A percentile compares a stretch with the other conserved stretches of the same genome.
Evolutionary conservation across 345 rosid species (phyloP).

Genomic region (Heritiera fomes): DNA sequence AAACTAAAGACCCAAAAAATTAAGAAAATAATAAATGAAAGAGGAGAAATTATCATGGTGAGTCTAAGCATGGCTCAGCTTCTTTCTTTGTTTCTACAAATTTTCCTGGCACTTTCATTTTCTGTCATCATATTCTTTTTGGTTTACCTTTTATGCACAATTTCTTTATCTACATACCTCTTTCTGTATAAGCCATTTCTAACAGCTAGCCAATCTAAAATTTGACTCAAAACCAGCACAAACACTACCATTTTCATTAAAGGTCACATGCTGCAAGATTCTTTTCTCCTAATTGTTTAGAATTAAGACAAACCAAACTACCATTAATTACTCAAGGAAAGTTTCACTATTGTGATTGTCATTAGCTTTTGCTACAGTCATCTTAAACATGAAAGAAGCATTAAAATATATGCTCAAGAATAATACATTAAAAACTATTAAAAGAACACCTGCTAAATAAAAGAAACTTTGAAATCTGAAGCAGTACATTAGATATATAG

Average conservation of each 20-base stretch:
- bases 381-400: background rate
- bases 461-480: background rate
- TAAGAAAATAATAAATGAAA: background rate
- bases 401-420: background rate
- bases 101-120: constrained; percentile 4
- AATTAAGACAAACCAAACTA: background rate
- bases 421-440: background rate
- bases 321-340: background rate
- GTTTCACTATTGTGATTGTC: background rate
- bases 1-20: background rate
- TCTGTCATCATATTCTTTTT: constrained; percentile 14
- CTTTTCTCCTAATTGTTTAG: background rate
- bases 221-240: background rate
- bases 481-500: constrained; percentile 15
- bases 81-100: background rate
- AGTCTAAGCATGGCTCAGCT: no score
- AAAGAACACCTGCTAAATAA: background rate
- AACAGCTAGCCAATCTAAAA: constrained; percentile 11
- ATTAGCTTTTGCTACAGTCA: background rate
- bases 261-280: constrained; percentile 5
- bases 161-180: background rate
- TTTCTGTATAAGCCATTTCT: constrained; percentile 14
- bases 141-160: background rate
- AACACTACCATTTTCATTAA: no score
- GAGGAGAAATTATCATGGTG: background rate